A percentile compares a stretch with the other conserved stretches of the same genome.
phyloP scores from a whole-genome alignment of 371 early-diverging fungal species.

The Mucor piriformis region DNA sequence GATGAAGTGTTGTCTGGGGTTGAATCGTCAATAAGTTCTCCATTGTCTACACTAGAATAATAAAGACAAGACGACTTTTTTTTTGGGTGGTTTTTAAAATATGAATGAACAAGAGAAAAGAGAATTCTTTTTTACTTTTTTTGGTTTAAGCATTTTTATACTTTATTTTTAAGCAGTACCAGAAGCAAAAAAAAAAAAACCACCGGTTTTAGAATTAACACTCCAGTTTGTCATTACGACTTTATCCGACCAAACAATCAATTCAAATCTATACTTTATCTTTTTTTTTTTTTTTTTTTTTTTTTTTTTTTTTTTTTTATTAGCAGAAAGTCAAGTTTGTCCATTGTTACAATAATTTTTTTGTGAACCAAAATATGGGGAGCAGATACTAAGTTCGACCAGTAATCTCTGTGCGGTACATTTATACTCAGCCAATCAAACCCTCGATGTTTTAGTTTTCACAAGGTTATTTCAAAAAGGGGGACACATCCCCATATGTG shows the following conservation, averaged over 20 bases:
- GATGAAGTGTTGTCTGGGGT: slow-evolving; percentile 20
- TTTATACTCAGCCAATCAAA: slow-evolving; percentile 1
- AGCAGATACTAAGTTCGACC: not conserved
- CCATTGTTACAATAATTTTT: too few species aligned
- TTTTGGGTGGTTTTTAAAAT: not conserved
- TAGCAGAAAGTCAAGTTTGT: too few species aligned
- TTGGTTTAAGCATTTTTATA: not conserved
- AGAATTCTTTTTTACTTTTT: not conserved
- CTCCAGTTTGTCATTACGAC: not conserved
- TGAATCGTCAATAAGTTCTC: slow-evolving; percentile 46
- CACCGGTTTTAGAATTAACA: not conserved
- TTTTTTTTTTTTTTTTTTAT: too few species aligned
- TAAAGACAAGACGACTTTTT: too few species aligned
- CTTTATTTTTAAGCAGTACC: slow-evolving; percentile 1
- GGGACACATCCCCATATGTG: not conserved
- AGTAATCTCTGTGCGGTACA: not conserved
- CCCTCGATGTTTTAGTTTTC: not conserved
- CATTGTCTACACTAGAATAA: slow-evolving; percentile 23
- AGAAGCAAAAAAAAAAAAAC: slow-evolving; percentile 9
- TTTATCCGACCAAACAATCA: slow-evolving; percentile 4
- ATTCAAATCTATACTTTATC: too few species aligned
- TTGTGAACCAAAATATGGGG: slow-evolving; percentile 26
- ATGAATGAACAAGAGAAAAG: not conserved
- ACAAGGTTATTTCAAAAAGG: not conserved
- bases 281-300: not conserved